Percentiles rank a stretch among this genome's conserved stretches.
phyloP scores from a whole-genome alignment of 768 basidiomycete genomes.

The Boletus vermiculosoides region DNA sequence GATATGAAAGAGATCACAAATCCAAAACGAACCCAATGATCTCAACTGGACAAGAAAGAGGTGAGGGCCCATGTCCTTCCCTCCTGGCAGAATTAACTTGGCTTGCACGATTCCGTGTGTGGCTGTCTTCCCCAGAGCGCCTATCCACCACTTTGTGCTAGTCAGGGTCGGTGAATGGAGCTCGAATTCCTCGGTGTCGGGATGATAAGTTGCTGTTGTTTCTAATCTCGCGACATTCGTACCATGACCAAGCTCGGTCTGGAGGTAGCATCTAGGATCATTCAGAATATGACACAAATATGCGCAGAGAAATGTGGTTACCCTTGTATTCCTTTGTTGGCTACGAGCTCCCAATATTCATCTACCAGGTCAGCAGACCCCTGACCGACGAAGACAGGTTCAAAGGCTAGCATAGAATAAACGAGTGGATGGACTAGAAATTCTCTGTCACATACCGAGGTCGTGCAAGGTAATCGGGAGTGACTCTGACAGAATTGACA shows the following conservation, averaged over 20 bases:
- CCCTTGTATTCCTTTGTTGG: slow-evolving; percentile 59
- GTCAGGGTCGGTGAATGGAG: slow-evolving; percentile 74
- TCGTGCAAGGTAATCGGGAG: slow-evolving; percentile 48
- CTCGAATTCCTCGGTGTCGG: slow-evolving; percentile 64
- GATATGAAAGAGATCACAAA: background rate
- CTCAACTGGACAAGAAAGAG: slow-evolving; percentile 73
- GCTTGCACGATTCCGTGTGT: slow-evolving; percentile 79
- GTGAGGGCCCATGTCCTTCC: slow-evolving; percentile 66
- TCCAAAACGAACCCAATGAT: slow-evolving; percentile 45
- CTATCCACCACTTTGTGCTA: slow-evolving; percentile 83
- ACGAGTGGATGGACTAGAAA: slow-evolving; percentile 27
- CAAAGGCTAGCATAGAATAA: slow-evolving; percentile 43
- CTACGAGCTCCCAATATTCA: slow-evolving; percentile 50
- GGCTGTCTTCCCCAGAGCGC: slow-evolving; percentile 66
- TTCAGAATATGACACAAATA: background rate
- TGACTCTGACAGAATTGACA: slow-evolving; percentile 49
- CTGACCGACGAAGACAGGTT: slow-evolving; percentile 65
- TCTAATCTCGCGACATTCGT: slow-evolving; percentile 67
- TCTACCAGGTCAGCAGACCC: slow-evolving; percentile 52
- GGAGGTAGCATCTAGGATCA: slow-evolving; percentile 57
- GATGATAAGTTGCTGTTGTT: slow-evolving; percentile 76
- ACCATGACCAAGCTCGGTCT: slow-evolving; percentile 80
- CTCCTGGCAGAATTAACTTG: slow-evolving; percentile 61
- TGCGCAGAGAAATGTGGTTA: slow-evolving; percentile 6
- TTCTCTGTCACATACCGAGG: slow-evolving; percentile 27